Base-by-base conservation (phyloP, 2,329 filamentous ascomycete species). In the Hymenoscyphus repandus region DNA sequence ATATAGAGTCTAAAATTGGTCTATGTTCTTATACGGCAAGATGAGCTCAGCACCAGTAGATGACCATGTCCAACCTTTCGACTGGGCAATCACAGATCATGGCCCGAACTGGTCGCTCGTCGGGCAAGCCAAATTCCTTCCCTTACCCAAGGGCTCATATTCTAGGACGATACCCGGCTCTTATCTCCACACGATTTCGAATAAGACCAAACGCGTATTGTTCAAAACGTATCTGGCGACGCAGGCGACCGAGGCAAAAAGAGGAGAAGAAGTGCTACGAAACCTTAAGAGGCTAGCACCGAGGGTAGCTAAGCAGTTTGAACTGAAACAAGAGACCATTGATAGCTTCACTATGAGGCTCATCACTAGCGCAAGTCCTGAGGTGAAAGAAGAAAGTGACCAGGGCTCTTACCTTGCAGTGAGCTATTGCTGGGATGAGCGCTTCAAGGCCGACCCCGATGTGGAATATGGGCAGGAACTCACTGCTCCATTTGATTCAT, bases 211-310 rank as follows among this genome's bases (percentile, higher is more conserved):
- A 20, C 12, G 11, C 15, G 11, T 18, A 1, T 34, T 48, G 4
- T 48, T 48, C 31, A 31, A n/a, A 5, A 22, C 15, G 9, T 48
- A 41, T 20, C 38, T 48, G 12, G 22, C 37, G 2, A 31, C 42
- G 10, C 46, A 48, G 33, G 37, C n/a, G 20, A 20, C 30, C 3
- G 36, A 48, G 36, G 38, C 15, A 9, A 15, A 30, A 6, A 36
- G 20, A 13, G 46, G 46, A 2, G 18, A 22, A 36, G 75, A 18
- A 2, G 30, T 47, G 2, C 27, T 51, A 7, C 20, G 13, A 12
- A 51, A 37, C 33, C 49, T 51, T 12, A 13, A 46, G 6, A 20
- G 30, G 1, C 30, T 51, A 15, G 34, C 40, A 42, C 43, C 49
- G 20, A 33, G 17, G 34, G n/a, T 51, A 12, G 49, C 49, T 6